phyloP scores from a whole-genome alignment of 2,329 filamentous ascomycete species.

The Trichoderma breve region DNA sequence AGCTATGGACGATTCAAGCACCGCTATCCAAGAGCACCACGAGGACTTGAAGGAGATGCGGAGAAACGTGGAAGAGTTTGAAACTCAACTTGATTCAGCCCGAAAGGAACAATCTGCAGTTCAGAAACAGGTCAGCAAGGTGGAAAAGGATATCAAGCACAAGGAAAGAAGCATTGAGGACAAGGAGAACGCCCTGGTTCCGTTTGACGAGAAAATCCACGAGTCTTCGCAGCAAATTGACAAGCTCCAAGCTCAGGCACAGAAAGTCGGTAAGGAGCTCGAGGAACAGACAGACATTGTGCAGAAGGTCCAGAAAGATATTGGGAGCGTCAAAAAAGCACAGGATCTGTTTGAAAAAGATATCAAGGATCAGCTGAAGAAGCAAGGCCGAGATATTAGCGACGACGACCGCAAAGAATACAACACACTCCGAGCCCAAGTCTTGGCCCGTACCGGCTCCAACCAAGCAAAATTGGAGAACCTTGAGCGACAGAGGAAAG shows the following conservation, averaged over 20 bases:
- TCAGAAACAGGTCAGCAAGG: constrained; percentile 71
- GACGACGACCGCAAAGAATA: constrained; percentile 88
- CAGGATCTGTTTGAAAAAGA: constrained; percentile 85
- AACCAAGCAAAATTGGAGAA: constrained; percentile 84
- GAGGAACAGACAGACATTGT: constrained; percentile 67
- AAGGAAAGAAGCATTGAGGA: constrained; percentile 88
- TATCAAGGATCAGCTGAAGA: constrained; percentile 79
- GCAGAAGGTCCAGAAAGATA: constrained; percentile 73
- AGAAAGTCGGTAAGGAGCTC: constrained; percentile 71
- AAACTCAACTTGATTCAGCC: constrained; percentile 75
- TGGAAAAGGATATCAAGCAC: constrained; percentile 79
- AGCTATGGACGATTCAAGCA: constrained; percentile 86
- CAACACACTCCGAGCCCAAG: constrained; percentile 77
- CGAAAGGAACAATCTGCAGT: constrained; percentile 79
- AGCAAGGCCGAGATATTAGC: constrained; percentile 81
- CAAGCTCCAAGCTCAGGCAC: constrained; percentile 64
- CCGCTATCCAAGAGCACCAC: constrained; percentile 88
- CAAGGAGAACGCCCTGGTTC: constrained; percentile 79
- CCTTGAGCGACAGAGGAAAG: constrained; percentile 83
- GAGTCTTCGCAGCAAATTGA: constrained; percentile 71
- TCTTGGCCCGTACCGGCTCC: constrained; percentile 75
- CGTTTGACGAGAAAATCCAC: constrained; percentile 87
- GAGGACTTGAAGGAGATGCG: constrained; percentile 92
- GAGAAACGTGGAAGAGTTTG: constrained; percentile 81
- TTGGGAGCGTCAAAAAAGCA: constrained; percentile 83